phyloP scores from a whole-genome alignment of 176 grass and related monocot species.

The Oryza longistaminata region DNA sequence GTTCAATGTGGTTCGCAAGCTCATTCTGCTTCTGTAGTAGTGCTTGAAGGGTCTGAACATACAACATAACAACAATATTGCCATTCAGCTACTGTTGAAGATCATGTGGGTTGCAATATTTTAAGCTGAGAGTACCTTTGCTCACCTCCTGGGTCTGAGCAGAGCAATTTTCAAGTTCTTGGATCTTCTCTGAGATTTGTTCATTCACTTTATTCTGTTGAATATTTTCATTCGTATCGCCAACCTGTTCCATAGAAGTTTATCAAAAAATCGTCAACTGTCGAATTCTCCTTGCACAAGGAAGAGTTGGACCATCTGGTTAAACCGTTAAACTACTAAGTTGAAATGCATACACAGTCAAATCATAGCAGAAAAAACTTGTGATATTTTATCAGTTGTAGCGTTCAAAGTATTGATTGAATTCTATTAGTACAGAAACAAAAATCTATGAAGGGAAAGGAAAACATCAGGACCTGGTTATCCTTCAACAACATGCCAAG shows the following conservation, averaged over 20 bases:
- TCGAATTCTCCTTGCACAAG: not conserved
- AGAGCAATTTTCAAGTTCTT: slow-evolving; percentile 63
- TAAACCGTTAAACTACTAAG: not conserved
- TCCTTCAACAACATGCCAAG: slow-evolving; percentile 54
- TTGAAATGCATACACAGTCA: not conserved
- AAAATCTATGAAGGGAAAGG: not conserved
- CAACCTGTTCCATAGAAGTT: slow-evolving; percentile 43
- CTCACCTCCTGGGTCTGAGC: slow-evolving; percentile 64
- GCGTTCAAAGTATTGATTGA: not conserved
- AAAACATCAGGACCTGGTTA: slow-evolving; percentile 29
- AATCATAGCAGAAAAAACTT: not conserved
- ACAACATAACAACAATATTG: slow-evolving; percentile 16
- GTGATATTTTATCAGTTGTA: not conserved
- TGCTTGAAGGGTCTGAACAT: slow-evolving; percentile 53
- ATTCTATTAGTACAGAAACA: slow-evolving; percentile 13
- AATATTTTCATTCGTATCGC: slow-evolving; percentile 26
- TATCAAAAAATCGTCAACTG: slow-evolving; percentile 12
- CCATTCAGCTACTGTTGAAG: slow-evolving; percentile 1
- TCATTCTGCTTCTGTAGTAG: slow-evolving; percentile 70
- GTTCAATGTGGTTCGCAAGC: slow-evolving; percentile 54
- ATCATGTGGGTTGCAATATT: slow-evolving; percentile 22
- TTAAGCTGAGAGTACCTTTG: slow-evolving; percentile 14
- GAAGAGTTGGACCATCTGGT: not conserved
- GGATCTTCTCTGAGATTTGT: slow-evolving; percentile 53
- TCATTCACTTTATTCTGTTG: slow-evolving; percentile 11